Conservation (phyloP, 2,329 filamentous ascomycete species). For the Xylariaceae sp. region DNA sequence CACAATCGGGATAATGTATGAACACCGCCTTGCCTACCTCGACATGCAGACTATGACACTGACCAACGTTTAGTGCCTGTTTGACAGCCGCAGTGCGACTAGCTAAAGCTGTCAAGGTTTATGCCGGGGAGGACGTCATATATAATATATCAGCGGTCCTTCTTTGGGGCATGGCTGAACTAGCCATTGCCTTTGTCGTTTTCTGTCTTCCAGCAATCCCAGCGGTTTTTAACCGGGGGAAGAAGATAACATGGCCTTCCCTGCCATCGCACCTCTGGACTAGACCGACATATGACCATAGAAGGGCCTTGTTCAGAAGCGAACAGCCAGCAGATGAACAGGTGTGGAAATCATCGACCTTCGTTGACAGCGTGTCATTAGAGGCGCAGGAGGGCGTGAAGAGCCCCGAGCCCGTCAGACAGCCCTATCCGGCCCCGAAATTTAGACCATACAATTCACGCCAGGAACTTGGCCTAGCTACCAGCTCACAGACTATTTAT, state of each 20-base stretch:
- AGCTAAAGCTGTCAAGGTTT: slow-evolving; percentile 8
- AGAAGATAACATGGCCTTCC: slow-evolving; percentile 3
- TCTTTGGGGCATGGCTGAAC: slow-evolving; percentile 11
- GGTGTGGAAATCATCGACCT: neutral
- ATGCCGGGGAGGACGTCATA: slow-evolving; percentile 7
- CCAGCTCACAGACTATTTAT: neutral
- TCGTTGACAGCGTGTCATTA: neutral
- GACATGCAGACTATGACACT: neutral
- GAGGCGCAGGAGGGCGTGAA: neutral
- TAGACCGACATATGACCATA: neutral
- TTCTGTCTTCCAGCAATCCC: slow-evolving; percentile 11
- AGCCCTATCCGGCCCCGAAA: neutral
- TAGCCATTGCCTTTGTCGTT: slow-evolving; percentile 8
- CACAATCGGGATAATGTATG: slow-evolving; percentile 35
- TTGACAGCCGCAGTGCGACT: slow-evolving; percentile 7
- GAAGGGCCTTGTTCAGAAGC: neutral
- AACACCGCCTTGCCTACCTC: neutral
- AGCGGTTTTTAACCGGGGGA: slow-evolving; percentile 4
- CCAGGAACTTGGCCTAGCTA: neutral
- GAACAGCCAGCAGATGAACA: neutral
- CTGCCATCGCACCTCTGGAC: neutral
- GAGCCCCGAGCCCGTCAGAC: neutral
- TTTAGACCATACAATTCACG: neutral
- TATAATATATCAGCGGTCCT: slow-evolving; percentile 9
- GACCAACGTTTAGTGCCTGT: slow-evolving; percentile 3